Evolutionary conservation across 495 filamentous ascomycete species (phyloP), one percentile per base, ranked within the genome.

Genomic region (Lepraria neglecta): DNA sequence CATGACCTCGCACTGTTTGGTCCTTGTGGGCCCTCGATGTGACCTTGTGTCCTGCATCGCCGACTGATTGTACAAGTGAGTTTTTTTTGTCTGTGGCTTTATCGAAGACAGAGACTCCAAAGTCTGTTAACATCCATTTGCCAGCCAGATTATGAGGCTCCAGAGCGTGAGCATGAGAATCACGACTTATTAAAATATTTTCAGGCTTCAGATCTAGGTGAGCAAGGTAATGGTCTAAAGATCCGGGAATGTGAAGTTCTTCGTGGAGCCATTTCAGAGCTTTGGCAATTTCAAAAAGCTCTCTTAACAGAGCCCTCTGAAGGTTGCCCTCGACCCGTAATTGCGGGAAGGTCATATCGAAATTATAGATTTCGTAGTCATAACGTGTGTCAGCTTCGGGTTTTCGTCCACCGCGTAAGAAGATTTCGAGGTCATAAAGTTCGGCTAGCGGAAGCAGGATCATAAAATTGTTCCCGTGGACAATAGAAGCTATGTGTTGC

Each of bases 201-300:
- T 74, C 71, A 2, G 75, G 75, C 54, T 77, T 77, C 43, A 78
- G 67, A 58, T 78, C 76, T 11, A 74, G 70, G 62, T 78, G 76
- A 19, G 65, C 64, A 38, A 65, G 70, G 15, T 65, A 63, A 19
- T 54, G 17, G 4, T 61, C 45, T 56, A 58, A 19, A 7, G 50
- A 31, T 19, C 57, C 33, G 5, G 46, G 43, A 14, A 51, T 38
- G 1, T 53, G 30, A 14, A 67, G 67, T 19, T 68, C 65, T 40
- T 56, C 55, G 43, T 73, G 70, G 4, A 72, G 59, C 61, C 69
- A 72, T 21, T 62, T 60, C 12, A 72, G 40, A 1, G 67, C 70
- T n/a, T 54, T 56, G 2, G 69, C 64, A 2, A 73, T 35, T 2
- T 59, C 50, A 14, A 62, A 61, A 5, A 65, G 60, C 48, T 70